Base-by-base conservation (phyloP, 441 rosid genomes). In the Hura crepitans region DNA sequence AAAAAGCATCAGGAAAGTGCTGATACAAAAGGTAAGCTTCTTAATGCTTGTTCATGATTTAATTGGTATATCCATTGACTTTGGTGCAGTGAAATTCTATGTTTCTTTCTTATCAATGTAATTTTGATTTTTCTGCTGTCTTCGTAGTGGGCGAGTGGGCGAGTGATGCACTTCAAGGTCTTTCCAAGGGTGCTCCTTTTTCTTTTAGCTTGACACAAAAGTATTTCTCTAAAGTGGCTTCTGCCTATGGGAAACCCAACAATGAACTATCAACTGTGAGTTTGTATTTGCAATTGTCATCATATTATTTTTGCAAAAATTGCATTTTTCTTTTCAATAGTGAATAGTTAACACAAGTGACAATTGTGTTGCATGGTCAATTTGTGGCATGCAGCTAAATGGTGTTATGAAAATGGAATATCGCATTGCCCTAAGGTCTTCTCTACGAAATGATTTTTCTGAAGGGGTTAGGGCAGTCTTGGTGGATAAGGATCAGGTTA, bases 391-490 rank as follows among this genome's bases (percentile, higher is more conserved):
- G 61, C 84, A 91, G 98, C 84, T 91, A 69, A 78, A 50, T 27
- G 92, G 85, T 33, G 96, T 91, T 68, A 91, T 94, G 98, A 90
- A 82, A 82, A 81, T 84, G 45, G 97, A 94, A 74, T 91, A 94
- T 75, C 86, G 96, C 65, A 78, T 91, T 67, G 96, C 96, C 37
- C 60, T 94, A 47, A 80, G 92, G 73, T 83, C 96, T 49, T 88
- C 96, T 22, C 62, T 89, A 73, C 83, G 96, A 39, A 56, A 78
- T 77, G 97, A 94, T 83, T 94, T 94, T 70, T 77, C 84, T 75
- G 97, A 94, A 86, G 97, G 97, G 56, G 97, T 94, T 68, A 84
- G 97, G 71, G 97, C 98, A 70, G 96, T 91, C 68, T 82, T 94
- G 82, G 86, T 94, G 67, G 97, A 91, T 85, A 91, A 88, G 78